phyloP scores from a whole-genome alignment of 495 filamentous ascomycete species.

The Podospora anserina region DNA sequence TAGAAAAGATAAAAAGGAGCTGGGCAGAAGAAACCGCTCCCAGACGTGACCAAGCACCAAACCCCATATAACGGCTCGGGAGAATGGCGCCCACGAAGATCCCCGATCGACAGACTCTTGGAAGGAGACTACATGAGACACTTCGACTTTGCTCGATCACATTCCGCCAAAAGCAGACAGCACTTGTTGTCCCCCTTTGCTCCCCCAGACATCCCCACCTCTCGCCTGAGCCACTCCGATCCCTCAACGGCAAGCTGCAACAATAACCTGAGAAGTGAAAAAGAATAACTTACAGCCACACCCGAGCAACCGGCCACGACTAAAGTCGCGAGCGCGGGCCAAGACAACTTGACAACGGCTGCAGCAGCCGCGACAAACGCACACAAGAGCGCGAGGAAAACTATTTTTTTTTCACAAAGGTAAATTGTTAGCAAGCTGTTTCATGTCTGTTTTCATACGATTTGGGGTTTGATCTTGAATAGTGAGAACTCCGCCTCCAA shows the following conservation, averaged over 20 bases:
- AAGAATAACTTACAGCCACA: neutral
- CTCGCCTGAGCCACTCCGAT: neutral
- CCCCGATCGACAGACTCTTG: too few species aligned
- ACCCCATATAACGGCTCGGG: too few species aligned
- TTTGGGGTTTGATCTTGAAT: neutral
- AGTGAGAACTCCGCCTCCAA: too few species aligned
- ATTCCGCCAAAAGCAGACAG: too few species aligned
- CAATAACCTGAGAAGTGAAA: neutral
- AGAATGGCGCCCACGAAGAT: too few species aligned
- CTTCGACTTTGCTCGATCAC: too few species aligned
- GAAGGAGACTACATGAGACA: too few species aligned
- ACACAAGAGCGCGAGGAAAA: neutral
- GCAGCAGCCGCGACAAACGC: neutral
- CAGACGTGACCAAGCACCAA: too few species aligned
- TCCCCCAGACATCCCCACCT: neutral
- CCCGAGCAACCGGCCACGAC: neutral
- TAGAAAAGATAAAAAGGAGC: too few species aligned
- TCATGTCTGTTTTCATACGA: neutral
- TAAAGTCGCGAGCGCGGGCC: neutral
- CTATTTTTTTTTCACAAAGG: neutral
- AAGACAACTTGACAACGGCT: neutral
- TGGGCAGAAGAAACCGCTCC: too few species aligned
- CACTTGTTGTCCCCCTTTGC: too few species aligned
- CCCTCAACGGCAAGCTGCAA: neutral
- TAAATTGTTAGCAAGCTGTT: neutral